Evolutionary conservation across 306 rosid genomes (phyloP).

Genomic region (Quercus agrifolia): DNA sequence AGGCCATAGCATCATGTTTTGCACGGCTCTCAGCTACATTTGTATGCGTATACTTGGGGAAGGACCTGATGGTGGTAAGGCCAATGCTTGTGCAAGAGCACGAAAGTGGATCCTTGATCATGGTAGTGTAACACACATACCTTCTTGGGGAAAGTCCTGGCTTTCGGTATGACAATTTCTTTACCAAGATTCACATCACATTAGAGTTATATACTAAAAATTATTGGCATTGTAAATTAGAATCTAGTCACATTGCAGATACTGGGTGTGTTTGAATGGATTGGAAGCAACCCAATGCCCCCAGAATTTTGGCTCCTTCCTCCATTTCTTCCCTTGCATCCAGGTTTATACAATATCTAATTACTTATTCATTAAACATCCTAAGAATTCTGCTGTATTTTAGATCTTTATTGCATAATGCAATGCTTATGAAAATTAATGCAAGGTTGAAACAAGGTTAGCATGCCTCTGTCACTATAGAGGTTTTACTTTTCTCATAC

Average conservation of each 20-base stretch:
- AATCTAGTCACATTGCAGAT: not conserved
- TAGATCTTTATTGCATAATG: not conserved
- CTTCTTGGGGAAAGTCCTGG: slow-evolving; percentile 23
- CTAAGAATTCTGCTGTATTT: not conserved
- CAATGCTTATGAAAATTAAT: not conserved
- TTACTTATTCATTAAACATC: no score
- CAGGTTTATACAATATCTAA: not conserved
- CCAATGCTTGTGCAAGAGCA: not conserved
- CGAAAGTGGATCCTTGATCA: slow-evolving; percentile 13
- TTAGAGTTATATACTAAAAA: no score
- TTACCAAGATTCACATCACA: not conserved
- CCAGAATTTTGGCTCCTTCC: slow-evolving; percentile 22
- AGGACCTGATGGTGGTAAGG: not conserved
- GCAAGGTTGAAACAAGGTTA: not conserved
- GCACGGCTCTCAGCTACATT: not conserved
- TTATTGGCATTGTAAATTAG: no score
- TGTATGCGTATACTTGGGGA: slow-evolving; percentile 14
- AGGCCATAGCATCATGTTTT: slow-evolving; percentile 10
- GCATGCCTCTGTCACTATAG: not conserved
- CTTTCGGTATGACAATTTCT: not conserved
- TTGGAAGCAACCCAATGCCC: slow-evolving; percentile 14
- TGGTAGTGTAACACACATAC: slow-evolving; percentile 13
- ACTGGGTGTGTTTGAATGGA: slow-evolving; percentile 25
- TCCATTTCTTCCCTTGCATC: slow-evolving; percentile 5
- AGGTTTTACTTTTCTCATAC: not conserved